A percentile compares a stretch with the other conserved stretches of the same genome.
Evolutionary conservation across 2,329 filamentous ascomycete genomes (phyloP).

Genomic region (Pseudogymnoascus verrucosus): DNA sequence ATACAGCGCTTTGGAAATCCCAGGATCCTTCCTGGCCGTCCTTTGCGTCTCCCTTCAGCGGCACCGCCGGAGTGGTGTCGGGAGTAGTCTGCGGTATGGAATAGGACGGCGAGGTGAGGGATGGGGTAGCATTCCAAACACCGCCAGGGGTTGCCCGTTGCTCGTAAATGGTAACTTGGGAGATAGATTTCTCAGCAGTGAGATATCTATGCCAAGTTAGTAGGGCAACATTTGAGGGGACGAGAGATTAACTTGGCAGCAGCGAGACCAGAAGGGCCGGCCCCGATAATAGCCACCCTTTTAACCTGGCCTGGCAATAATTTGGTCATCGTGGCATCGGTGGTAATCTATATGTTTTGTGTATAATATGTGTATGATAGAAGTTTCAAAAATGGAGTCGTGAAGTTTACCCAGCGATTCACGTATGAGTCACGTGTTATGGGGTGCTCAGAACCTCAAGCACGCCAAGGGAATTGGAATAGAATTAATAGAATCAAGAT

Average conservation of each 20-base stretch:
- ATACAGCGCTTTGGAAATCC: conserved; percentile 56
- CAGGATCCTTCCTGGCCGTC: neutral
- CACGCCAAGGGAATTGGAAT: neutral
- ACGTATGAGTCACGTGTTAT: neutral
- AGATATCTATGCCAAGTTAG: conserved; percentile 43
- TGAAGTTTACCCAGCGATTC: neutral
- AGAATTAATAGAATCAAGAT: too few species aligned
- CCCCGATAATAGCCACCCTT: conserved; percentile 71
- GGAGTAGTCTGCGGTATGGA: conserved; percentile 49
- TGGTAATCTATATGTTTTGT: neutral
- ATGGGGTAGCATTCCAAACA: conserved; percentile 69
- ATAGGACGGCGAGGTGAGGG: conserved; percentile 35
- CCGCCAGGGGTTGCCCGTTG: conserved; percentile 71
- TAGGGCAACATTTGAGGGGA: neutral
- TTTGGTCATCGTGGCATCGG: neutral
- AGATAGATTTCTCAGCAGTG: conserved; percentile 60
- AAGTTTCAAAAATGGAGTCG: neutral
- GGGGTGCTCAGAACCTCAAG: conserved; percentile 2
- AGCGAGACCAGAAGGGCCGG: conserved; percentile 70
- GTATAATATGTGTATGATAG: neutral
- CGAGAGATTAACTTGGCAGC: conserved; percentile 51
- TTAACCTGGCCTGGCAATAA: conserved; percentile 32
- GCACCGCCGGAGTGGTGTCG: conserved; percentile 53
- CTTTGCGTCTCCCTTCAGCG: conserved; percentile 39
- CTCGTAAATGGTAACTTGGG: conserved; percentile 70